These are phyloP conservation scores for Arxiozyma heterogenica DNA, from an alignment of 1,139 yeast genomes.

Conservation along the genomic window DNA sequence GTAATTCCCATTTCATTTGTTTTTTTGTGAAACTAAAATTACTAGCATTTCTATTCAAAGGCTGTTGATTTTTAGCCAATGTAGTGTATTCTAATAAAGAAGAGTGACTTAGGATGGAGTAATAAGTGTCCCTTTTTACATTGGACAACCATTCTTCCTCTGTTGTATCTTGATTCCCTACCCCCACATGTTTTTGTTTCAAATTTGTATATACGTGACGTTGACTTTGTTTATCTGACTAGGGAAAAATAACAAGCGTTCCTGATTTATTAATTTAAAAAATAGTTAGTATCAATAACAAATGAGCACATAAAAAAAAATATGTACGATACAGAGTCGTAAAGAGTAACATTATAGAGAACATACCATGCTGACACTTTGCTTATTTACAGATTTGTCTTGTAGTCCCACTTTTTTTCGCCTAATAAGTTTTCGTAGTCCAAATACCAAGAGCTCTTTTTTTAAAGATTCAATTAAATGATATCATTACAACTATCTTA, in stretches of 20 bases:
- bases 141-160: conserved; percentile 35
- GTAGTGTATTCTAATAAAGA: conserved; percentile 57
- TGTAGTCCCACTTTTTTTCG: too few relatives aligned
- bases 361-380: neutral
- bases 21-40: conserved; percentile 28
- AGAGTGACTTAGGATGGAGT: conserved; percentile 63
- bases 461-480: too few relatives aligned
- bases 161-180: conserved; percentile 25
- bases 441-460: too few relatives aligned
- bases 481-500: too few relatives aligned
- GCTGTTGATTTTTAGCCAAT: conserved; percentile 33
- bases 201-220: conserved; percentile 19
- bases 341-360: neutral
- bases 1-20: conserved; percentile 19
- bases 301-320: too few relatives aligned
- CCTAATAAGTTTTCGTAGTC: too few relatives aligned
- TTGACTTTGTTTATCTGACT: conserved; percentile 28
- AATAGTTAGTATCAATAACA: neutral
- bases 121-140: conserved; percentile 64
- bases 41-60: conserved; percentile 26
- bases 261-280: neutral
- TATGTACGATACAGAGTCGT: too few relatives aligned
- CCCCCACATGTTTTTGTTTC: conserved; percentile 26
- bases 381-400: too few relatives aligned
- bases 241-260: neutral